A percentile compares a stretch with the other conserved stretches of the same genome.
Conservation (phyloP, 2,329 filamentous ascomycete genomes). For the Coniella vitis region DNA sequence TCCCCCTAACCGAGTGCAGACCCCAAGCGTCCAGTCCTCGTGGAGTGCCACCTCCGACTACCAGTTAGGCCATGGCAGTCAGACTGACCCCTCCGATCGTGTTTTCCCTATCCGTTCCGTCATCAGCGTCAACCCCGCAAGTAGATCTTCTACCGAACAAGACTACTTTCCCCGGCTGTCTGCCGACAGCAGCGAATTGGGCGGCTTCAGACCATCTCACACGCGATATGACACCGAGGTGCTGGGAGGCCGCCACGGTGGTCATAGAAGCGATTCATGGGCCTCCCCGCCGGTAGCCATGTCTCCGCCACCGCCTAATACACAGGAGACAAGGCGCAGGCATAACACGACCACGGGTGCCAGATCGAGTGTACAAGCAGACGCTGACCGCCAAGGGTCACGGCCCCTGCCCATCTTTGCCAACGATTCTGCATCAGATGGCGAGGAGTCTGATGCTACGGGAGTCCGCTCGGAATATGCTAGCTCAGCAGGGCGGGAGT, state of each 20-base stretch:
- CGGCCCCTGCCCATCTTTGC: conserved; percentile 25
- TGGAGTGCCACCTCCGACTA: conserved; percentile 36
- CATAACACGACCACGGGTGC: conserved; percentile 31
- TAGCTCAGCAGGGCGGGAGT: conserved; percentile 7
- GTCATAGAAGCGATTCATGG: conserved; percentile 13
- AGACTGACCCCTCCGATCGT: conserved; percentile 42
- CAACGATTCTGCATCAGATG: conserved; percentile 21
- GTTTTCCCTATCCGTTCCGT: conserved; percentile 81
- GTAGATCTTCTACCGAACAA: conserved; percentile 31
- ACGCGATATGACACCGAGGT: conserved; percentile 24
- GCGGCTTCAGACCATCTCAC: conserved; percentile 20
- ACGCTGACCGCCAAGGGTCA: conserved; percentile 33
- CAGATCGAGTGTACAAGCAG: conserved; percentile 38
- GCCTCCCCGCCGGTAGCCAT: conserved; percentile 7
- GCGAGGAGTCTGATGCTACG: conserved; percentile 23
- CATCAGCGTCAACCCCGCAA: conserved; percentile 58
- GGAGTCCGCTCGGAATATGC: not conserved
- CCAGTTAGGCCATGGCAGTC: conserved; percentile 28
- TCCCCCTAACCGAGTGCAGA: conserved; percentile 1
- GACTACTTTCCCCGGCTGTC: conserved; percentile 31
- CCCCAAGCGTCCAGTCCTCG: conserved; percentile 27
- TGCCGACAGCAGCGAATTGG: conserved; percentile 3
- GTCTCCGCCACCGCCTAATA: conserved; percentile 14
- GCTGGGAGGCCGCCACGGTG: conserved; percentile 16
- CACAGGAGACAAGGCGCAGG: conserved; percentile 23